A percentile compares a stretch with the other conserved stretches of the same genome.
Conservation (phyloP, 1,284 basidiomycete species). For the Puccinia hordei region DNA sequence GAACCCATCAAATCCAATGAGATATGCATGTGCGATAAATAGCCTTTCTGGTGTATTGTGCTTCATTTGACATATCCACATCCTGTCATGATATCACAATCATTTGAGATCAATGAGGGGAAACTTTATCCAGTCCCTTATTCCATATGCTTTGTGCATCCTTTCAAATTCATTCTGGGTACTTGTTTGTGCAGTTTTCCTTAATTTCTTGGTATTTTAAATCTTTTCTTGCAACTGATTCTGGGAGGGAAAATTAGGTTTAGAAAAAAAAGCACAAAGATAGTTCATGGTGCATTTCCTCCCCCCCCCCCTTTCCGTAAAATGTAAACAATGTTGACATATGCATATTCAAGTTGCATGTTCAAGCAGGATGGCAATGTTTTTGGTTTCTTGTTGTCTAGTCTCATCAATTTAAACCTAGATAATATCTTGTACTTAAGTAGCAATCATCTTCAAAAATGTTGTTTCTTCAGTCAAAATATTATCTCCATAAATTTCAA, state of each 20-base stretch:
- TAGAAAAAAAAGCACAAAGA: not conserved
- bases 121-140: not conserved
- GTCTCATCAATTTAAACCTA: too few relatives aligned
- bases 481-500: too few relatives aligned
- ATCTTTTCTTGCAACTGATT: not conserved
- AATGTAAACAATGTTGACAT: too few relatives aligned
- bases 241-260: too few relatives aligned
- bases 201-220: not conserved
- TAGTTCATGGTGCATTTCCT: not conserved
- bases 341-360: too few relatives aligned
- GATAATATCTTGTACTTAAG: too few relatives aligned
- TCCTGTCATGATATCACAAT: not conserved
- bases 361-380: too few relatives aligned
- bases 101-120: not conserved
- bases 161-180: constrained; percentile 7
- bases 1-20: constrained; percentile 11
- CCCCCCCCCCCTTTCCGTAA: not conserved
- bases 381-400: too few relatives aligned
- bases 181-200: not conserved
- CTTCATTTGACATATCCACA: not conserved
- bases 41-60: not conserved
- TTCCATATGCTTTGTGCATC: not conserved
- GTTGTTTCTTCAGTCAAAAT: too few relatives aligned
- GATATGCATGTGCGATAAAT: not conserved
- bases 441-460: too few relatives aligned